Evolutionary conservation across 2,329 filamentous ascomycete species (phyloP), one percentile per base, ranked within the genome.

Genomic region (Aspergillus sp.): DNA sequence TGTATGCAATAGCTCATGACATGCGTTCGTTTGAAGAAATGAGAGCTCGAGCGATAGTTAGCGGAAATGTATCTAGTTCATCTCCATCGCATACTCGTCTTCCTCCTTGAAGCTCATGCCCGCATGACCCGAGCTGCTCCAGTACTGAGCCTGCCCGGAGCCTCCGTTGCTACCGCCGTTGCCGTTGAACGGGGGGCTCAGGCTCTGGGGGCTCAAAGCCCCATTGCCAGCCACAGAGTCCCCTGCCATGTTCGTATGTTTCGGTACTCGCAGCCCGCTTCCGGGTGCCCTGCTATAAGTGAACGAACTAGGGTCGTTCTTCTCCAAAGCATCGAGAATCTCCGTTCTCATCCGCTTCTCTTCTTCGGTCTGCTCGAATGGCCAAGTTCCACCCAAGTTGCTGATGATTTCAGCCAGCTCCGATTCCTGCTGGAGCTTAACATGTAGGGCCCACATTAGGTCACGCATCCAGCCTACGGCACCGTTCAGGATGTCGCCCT

Each of bases 391-490:
- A 47, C 91, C 91, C 13, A 93, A 82, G 61, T 88, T 87, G 32
- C 84, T 81, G 60, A 96, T 88, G 55, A 86, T 82, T 70, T 93
- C 90, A 69, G 90, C 87, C 53, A 98, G 85, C 72, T 97, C 90
- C 64, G 96, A 90, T 76, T 96, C 91, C 73, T 94, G 90, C 73
- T 95, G 89, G 66, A 96, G 84, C 79, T 96, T 96, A 72, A 91
- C 84, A 72, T 97, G 89, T 61, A 97, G 81, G 80, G 96, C 89
- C 95, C 95, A 98, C 92, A 98, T 97, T 55, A 99, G 83, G 79
- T 99, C 95, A 64, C 94, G 88, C 63, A 92, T 97, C 95, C 95
- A 99, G 78, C 92, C 92, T 57, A 98, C 95, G 36, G 94, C 91
- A 30, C 95, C 94, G 72, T 98, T 98, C 69, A 99, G 88, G 61